Evolutionary conservation across 2,329 filamentous ascomycete species (phyloP), one percentile per base, ranked within the genome.

Genomic region (Aureobasidium vineae): DNA sequence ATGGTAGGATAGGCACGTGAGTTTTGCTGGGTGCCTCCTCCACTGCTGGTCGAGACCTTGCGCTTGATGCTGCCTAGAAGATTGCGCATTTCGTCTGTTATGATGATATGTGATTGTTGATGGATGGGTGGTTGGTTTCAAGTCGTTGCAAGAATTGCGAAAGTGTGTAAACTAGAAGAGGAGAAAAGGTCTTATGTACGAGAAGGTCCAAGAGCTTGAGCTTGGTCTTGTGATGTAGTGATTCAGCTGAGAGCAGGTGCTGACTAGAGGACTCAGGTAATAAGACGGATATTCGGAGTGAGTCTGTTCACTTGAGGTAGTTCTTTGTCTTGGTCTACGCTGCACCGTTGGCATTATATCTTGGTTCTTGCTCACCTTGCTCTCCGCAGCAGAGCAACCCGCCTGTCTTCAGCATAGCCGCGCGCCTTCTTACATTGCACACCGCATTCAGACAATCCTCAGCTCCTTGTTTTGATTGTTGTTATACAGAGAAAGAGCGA

Each of bases 31-130:
- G 15, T 13, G 15, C 28, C 23, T 33, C 23, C 47, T 28, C 47
- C 38, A 5, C 61, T 54, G 38, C 50, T 65, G 50, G 28, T 23
- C 26, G 61, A 65, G 6, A 65, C 61, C 40, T 65, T 65, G 61
- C 61, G 38, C 6, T 65, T 65, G 61, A 65, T 65, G 50, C 61
- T 56, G 49, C 50, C 50, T 26, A 65, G 36, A 21, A 65, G 10
- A 28, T 47, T 47, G 38, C 49, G 61, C 61, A 65, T 63, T 13
- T 41, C 36, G 43, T 52, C 45, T 52, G 45, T 53, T 52, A 52
- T 63, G 59, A 40, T 63, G 59, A 63, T 53, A 36, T 54, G 28
- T 45, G 28, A 16, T 36, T 47, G 21, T 26, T n/a, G 13, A 4
- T 36, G 16, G 31, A 19, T 64, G 23, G 31, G 16, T 21, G 3